These are phyloP conservation scores for Salix udensis DNA, from an alignment of 345 rosid genomes.

Conservation along the genomic window DNA sequence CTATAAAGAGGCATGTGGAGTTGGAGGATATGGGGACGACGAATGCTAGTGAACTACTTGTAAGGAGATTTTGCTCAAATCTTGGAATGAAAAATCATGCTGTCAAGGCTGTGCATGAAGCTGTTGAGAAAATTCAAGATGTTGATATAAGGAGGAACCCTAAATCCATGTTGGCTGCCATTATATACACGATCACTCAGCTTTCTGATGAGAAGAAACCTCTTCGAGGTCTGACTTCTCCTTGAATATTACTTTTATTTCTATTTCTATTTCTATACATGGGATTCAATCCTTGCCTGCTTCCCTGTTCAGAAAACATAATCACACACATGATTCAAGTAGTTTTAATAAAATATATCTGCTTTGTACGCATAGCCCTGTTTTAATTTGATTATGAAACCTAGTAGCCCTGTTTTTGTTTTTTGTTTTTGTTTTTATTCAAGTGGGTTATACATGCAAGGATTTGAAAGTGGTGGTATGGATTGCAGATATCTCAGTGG, in stretches of 20 bases:
- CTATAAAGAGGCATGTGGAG: neutral
- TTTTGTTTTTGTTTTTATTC: no score
- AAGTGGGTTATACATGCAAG: no score
- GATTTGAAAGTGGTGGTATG: no score
- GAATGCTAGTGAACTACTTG: conserved; percentile 4
- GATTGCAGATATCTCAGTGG: conserved; percentile 21
- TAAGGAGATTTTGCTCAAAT: conserved; percentile 20
- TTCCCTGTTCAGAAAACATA: no score
- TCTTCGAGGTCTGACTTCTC: conserved; percentile 9
- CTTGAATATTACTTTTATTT: no score
- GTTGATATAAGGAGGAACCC: conserved; percentile 24
- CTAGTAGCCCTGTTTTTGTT: no score
- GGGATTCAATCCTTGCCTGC: no score
- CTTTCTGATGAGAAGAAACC: conserved; percentile 18
- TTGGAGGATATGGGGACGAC: neutral
- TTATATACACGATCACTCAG: conserved; percentile 19
- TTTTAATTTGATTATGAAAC: no score
- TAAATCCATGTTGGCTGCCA: conserved; percentile 7
- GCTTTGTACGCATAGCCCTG: no score
- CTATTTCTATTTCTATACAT: no score
- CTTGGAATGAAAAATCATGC: conserved; percentile 12
- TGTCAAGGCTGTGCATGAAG: conserved; percentile 20
- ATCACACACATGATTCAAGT: no score
- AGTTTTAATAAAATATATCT: no score
- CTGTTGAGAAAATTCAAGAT: conserved; percentile 9